Base-by-base conservation (phyloP, 805 yeast genomes). In the Ogataea ganodermae region DNA sequence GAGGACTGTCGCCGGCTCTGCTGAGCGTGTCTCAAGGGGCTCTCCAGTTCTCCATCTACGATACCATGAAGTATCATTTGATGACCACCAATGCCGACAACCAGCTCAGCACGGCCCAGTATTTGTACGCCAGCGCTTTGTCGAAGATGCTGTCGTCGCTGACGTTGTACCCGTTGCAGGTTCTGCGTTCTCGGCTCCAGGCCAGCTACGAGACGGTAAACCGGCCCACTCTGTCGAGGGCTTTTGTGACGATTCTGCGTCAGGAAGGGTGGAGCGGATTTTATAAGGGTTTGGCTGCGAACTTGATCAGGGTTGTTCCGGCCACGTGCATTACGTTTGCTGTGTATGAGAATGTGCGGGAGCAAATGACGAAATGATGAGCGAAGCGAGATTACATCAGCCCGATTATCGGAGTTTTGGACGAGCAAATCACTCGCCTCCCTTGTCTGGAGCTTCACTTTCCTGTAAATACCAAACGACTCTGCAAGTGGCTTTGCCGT, bases 241-340 rank as follows among this genome's bases (percentile, higher is more conserved):
- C 81, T n/a, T n/a, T n/a, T n/a, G n/a, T n/a, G n/a, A n/a, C n/a
- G n/a, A n/a, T n/a, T n/a, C n/a, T n/a, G n/a, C n/a, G n/a, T n/a
- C n/a, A n/a, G n/a, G n/a, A n/a, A n/a, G n/a, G 8, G 57, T 74
- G 2, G 43, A 35, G 9, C 58, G 64, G 13, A 70, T 88, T 2
- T 73, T 94, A 94, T 64, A 84, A 86, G 55, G 99, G 99, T 0
- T 66, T 94, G 14, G 68, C 80, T 1, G 85, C 96, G 1, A 91
- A 90, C 53, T 61, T 92, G 14, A 49, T 87, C 1, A 72, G 98
- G 39, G 96, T 92, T 0, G 75, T 94, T 4, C 99, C 99, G 0
- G 90, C 97, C 1, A 91, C 97, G 3, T 87, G 96, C 61, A 78
- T 91, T 10, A 94, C 98, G 0, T 89, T 94, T 62, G 73, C 86